Percentiles rank a stretch among this genome's conserved stretches.
These are phyloP conservation scores for Colletotrichum melonis DNA, from an alignment of 2,329 filamentous ascomycete genomes.

Conservation along the genomic window DNA sequence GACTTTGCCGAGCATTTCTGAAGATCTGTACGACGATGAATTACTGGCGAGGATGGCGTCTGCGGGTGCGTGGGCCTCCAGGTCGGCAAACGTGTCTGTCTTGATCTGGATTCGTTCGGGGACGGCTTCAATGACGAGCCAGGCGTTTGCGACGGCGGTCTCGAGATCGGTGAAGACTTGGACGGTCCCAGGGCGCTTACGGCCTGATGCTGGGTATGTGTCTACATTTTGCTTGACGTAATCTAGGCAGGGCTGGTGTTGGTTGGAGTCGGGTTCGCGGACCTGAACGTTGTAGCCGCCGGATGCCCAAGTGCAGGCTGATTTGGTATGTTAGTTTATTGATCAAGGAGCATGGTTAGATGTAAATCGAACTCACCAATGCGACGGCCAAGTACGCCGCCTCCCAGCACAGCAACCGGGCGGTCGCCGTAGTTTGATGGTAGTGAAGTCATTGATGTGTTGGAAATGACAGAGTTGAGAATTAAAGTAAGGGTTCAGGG, in stretches of 20 bases:
- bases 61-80: conserved; percentile 52
- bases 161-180: conserved; percentile 50
- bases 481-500: background rate
- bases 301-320: conserved; percentile 50
- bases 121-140: conserved; percentile 66
- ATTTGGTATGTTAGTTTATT: too few species aligned
- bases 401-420: conserved; percentile 52
- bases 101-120: conserved; percentile 63
- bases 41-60: conserved; percentile 64
- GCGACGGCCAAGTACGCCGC: conserved; percentile 55
- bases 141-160: conserved; percentile 55
- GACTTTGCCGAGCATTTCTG: conserved; percentile 58
- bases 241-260: conserved; percentile 48
- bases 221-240: conserved; percentile 52
- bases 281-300: conserved; percentile 56
- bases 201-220: conserved; percentile 40
- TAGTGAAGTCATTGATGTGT: conserved; percentile 36
- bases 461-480: background rate
- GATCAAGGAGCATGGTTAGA: too few species aligned
- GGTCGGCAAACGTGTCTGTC: conserved; percentile 56
- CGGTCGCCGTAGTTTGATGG: conserved; percentile 40
- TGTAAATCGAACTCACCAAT: conserved; percentile 38
- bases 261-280: conserved; percentile 52
- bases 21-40: conserved; percentile 63
- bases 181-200: conserved; percentile 39